These are phyloP conservation scores for Microcyclospora pomicola DNA, from an alignment of 2,329 filamentous ascomycete genomes.

Conservation along the genomic window DNA sequence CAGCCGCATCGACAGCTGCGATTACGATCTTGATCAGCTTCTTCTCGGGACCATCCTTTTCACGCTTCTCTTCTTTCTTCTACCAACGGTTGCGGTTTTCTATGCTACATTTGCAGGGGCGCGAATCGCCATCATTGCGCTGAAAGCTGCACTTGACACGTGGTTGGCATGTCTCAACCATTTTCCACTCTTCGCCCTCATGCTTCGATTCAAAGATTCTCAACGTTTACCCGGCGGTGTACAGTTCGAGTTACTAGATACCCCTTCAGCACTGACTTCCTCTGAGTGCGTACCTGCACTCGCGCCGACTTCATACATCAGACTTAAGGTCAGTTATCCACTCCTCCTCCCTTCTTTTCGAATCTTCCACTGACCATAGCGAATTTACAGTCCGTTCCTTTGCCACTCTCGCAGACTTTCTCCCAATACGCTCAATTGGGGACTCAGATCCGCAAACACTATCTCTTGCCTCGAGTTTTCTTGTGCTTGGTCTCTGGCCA, in stretches of 20 bases:
- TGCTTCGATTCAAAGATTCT: slow-evolving; percentile 90
- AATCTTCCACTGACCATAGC: slow-evolving; percentile 1
- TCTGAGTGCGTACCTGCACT: slow-evolving; percentile 3
- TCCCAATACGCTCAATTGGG: slow-evolving; percentile 94
- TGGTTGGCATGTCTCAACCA: slow-evolving; percentile 89
- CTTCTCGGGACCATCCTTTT: slow-evolving; percentile 94
- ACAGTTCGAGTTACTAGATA: slow-evolving; percentile 77
- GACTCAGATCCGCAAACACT: slow-evolving; percentile 84
- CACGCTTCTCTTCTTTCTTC: slow-evolving; percentile 82
- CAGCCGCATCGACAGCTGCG: slow-evolving; percentile 95
- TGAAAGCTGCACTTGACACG: slow-evolving; percentile 87
- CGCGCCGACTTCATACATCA: slow-evolving; percentile 66
- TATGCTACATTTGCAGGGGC: slow-evolving; percentile 93
- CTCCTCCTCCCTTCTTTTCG: background rate
- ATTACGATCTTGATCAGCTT: slow-evolving; percentile 94
- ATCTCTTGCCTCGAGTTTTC: slow-evolving; percentile 76
- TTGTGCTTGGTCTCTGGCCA: slow-evolving; percentile 78
- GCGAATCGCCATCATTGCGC: slow-evolving; percentile 82
- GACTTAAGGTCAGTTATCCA: slow-evolving; percentile 53
- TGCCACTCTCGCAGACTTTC: slow-evolving; percentile 88
- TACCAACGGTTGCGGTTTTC: slow-evolving; percentile 91
- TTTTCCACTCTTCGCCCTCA: slow-evolving; percentile 91
- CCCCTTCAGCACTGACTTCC: slow-evolving; percentile 27
- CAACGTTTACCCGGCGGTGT: slow-evolving; percentile 78
- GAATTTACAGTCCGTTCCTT: slow-evolving; percentile 59